phyloP scores from a whole-genome alignment of 106 monocot species.

The Posidonia australis region DNA sequence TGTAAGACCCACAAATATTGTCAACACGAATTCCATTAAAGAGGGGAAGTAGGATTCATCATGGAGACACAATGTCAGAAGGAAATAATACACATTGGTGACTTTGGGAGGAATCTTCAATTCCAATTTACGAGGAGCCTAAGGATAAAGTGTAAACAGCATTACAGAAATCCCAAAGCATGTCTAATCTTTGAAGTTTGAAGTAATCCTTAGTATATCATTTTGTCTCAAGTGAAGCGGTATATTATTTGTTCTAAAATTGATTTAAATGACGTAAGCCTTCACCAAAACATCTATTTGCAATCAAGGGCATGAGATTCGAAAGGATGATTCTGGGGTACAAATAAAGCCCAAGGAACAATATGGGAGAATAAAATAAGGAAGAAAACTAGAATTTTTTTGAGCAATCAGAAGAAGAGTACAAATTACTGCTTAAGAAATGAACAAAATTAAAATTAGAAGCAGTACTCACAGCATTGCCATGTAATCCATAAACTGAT shows the following conservation, averaged over 20 bases:
- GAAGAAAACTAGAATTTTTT: too few species aligned
- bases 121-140: too few species aligned
- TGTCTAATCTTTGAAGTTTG: too few species aligned
- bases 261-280: not conserved
- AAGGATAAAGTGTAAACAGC: too few species aligned
- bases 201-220: too few species aligned
- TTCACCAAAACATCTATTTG: not conserved
- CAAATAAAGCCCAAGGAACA: not conserved
- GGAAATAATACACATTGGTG: too few species aligned
- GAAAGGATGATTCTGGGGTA: not conserved
- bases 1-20: too few species aligned
- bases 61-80: too few species aligned
- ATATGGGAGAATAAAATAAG: not conserved
- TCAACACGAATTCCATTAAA: too few species aligned
- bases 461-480: conserved; percentile 43
- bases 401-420: not conserved
- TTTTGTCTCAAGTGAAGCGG: not conserved
- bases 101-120: too few species aligned
- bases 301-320: not conserved
- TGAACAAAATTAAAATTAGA: not conserved
- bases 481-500: conserved; percentile 73
- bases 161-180: too few species aligned
- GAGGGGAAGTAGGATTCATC: too few species aligned
- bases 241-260: not conserved
- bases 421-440: not conserved